Evolutionary conservation across 2,329 filamentous ascomycete genomes (phyloP).

Genomic region (Pseudofabraea citricarpa): DNA sequence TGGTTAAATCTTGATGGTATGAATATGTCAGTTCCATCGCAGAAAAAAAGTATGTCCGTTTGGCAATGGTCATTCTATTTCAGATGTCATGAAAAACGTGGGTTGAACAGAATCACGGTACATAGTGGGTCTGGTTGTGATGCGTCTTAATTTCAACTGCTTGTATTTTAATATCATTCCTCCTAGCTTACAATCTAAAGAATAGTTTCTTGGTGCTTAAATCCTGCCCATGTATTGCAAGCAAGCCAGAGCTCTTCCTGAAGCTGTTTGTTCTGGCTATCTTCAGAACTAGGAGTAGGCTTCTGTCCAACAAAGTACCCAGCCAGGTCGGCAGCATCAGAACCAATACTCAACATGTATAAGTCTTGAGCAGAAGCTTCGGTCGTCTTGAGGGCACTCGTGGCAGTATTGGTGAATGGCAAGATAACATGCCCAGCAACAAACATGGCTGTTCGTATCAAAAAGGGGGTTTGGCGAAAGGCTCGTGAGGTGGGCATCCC

Average conservation of each 20-base stretch:
- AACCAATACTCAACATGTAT: neutral
- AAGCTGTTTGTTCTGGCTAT: neutral
- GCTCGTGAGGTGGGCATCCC: conserved; percentile 31
- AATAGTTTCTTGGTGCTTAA: neutral
- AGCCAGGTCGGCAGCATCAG: neutral
- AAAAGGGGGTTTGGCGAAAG: neutral
- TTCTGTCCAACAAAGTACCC: neutral
- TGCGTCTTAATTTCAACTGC: too few relatives aligned
- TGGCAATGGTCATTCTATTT: too few relatives aligned
- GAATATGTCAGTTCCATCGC: too few relatives aligned
- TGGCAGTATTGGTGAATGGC: neutral
- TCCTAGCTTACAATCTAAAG: neutral
- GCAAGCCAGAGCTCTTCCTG: neutral
- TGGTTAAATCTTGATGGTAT: too few relatives aligned
- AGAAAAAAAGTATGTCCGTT: too few relatives aligned
- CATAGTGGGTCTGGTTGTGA: too few relatives aligned
- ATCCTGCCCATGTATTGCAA: neutral
- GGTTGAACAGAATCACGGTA: too few relatives aligned
- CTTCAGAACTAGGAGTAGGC: neutral
- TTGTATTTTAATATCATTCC: neutral
- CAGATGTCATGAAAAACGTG: too few relatives aligned
- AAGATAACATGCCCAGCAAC: neutral
- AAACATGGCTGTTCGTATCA: neutral
- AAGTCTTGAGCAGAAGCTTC: neutral
- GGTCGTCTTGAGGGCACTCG: neutral